These are phyloP conservation scores for Lyophyllum semitale DNA, from an alignment of 768 basidiomycete species.

Conservation along the genomic window DNA sequence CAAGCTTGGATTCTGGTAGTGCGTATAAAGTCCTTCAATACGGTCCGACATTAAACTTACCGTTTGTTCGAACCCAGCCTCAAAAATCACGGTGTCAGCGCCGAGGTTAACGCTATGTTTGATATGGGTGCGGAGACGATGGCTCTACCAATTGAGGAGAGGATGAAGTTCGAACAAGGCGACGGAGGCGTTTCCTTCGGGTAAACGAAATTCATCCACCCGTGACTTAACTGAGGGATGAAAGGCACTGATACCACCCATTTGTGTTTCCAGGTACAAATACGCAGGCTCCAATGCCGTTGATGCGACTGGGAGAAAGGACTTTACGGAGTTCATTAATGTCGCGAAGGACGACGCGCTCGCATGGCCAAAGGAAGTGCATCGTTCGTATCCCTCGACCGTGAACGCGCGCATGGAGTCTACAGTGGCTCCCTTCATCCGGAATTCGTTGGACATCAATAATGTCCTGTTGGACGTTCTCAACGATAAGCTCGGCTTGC, in stretches of 20 bases:
- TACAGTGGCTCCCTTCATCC: constrained; percentile 53
- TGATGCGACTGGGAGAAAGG: constrained; percentile 58
- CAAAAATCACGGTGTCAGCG: constrained; percentile 56
- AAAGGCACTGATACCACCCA: not conserved
- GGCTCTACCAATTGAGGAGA: constrained; percentile 55
- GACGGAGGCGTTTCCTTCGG: constrained; percentile 43
- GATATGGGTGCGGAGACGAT: constrained; percentile 56
- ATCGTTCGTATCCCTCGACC: constrained; percentile 58
- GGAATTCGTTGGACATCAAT: constrained; percentile 59
- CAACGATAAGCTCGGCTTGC: constrained; percentile 56
- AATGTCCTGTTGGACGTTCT: constrained; percentile 52
- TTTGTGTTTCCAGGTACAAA: constrained; percentile 49
- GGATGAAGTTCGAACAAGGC: constrained; percentile 60
- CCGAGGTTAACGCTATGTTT: constrained; percentile 53
- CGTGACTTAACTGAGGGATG: not conserved
- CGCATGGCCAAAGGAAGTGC: constrained; percentile 52
- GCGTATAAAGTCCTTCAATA: constrained; percentile 23
- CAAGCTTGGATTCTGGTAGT: constrained; percentile 70
- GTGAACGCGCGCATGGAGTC: constrained; percentile 50
- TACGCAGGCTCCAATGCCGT: constrained; percentile 62
- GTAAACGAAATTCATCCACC: constrained; percentile 23
- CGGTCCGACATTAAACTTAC: not conserved
- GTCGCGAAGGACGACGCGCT: constrained; percentile 70
- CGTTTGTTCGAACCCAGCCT: constrained; percentile 32
- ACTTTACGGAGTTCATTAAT: constrained; percentile 66